Evolutionary conservation across 164 flowering plant genomes (phyloP).

Genomic region (Taxillus chinensis): DNA sequence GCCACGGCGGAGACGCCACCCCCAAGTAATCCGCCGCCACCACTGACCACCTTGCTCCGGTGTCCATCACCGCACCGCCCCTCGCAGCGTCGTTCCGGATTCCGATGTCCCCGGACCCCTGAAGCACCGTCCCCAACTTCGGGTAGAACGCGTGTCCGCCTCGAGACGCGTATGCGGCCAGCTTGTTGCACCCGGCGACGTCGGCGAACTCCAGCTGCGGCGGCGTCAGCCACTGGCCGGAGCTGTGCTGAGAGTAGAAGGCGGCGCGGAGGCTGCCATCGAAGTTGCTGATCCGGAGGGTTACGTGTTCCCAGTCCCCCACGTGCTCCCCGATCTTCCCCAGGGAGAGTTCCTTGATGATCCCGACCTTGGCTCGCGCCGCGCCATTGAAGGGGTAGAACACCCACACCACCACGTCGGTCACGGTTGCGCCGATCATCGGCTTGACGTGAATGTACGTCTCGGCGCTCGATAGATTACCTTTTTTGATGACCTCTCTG

Average conservation of each 20-base stretch:
- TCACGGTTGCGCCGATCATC: conserved; percentile 61
- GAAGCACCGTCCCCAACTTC: conserved; percentile 33
- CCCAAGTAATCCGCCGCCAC: conserved; percentile 26
- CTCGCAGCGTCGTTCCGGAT: conserved; percentile 37
- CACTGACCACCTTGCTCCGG: conserved; percentile 11
- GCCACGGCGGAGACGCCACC: conserved; percentile 39
- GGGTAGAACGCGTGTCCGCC: conserved; percentile 44
- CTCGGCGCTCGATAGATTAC: conserved; percentile 33
- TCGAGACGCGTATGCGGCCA: conserved; percentile 31
- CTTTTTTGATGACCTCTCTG: conserved; percentile 49
- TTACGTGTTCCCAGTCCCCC: conserved; percentile 66
- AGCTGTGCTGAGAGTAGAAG: conserved; percentile 35
- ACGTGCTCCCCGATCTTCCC: conserved; percentile 49
- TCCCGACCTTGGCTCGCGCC: conserved; percentile 28
- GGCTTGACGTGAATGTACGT: conserved; percentile 68
- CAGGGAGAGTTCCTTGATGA: conserved; percentile 12
- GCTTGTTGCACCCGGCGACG: conserved; percentile 20
- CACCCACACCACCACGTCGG: conserved; percentile 66
- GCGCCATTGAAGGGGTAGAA: conserved; percentile 79
- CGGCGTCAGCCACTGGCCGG: conserved; percentile 37
- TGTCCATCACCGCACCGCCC: conserved; percentile 26
- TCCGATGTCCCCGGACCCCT: conserved; percentile 32
- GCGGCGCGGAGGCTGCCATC: conserved; percentile 29
- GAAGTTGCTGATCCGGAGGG: conserved; percentile 49
- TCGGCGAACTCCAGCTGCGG: conserved; percentile 27